A percentile compares a stretch with the other conserved stretches of the same genome.
These are phyloP conservation scores for Gracilariopsis chorda DNA, from an alignment of 23 red algal species.

Conservation along the genomic window DNA sequence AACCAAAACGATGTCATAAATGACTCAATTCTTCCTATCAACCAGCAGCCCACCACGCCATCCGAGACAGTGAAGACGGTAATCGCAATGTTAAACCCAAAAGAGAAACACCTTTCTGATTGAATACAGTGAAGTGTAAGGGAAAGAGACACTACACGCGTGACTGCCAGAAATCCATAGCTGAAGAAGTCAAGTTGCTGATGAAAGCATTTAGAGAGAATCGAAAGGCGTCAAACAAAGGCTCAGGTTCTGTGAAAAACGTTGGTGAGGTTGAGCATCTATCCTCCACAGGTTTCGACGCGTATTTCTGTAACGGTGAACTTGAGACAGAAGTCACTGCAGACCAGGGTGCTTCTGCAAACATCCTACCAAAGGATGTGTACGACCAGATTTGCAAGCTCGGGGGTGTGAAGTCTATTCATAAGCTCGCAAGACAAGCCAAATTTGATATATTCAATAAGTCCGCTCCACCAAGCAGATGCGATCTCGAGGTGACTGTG, in stretches of 20 bases:
- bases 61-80: neutral
- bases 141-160: neutral
- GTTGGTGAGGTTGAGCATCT: neutral
- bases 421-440: neutral
- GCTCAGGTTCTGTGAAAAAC: neutral
- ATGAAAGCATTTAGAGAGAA: neutral
- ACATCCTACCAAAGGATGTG: conserved; percentile 4
- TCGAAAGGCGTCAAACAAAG: neutral
- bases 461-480: neutral
- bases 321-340: neutral
- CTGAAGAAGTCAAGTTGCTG: neutral
- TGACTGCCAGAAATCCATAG: neutral
- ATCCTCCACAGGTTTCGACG: neutral
- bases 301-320: neutral
- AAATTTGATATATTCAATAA: neutral
- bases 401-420: neutral
- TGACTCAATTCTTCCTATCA: neutral
- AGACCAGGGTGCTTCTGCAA: neutral
- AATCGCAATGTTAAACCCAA: neutral
- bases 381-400: neutral
- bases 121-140: neutral
- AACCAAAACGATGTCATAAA: neutral
- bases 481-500: neutral
- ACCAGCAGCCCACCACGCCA: neutral
- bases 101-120: neutral